Base-by-base conservation (phyloP, 2,329 filamentous ascomycete genomes). In the Curvularia hawaiiensis region DNA sequence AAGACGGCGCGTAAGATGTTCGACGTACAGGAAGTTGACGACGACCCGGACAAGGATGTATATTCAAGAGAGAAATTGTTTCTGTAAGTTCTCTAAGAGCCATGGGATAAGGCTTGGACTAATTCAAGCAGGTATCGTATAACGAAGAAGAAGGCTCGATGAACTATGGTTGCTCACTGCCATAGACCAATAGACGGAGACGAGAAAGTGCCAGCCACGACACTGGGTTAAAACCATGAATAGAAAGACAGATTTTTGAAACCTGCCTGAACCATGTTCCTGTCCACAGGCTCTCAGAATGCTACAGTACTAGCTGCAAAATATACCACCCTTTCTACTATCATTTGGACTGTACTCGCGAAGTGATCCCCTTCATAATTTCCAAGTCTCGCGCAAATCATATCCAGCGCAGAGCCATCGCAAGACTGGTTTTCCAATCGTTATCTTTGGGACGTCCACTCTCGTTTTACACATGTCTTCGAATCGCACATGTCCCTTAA, bases 1-100 rank as follows among this genome's bases (percentile, higher is more conserved):
- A 84, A 83, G 70, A 73, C 75, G 8, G 76, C 78, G 16, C 79
- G 74, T 64, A 84, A 83, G 68, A 72, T 76, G 65, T 82, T 84
- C 56, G 61, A 76, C 48, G 79, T 84, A 16, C 66, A 75, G 55
- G 77, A 79, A 51, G 76, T 84, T 8, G 67, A 73, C 22, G 81
- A 84, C 62, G 82, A 84, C 67, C 77, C 77, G 5, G 81, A 83
- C 53, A 76, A 74, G 59, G 74, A 73, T 40, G 65, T 72, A 2
- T 84, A 80, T 63, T 68, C 70, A 7, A 74, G 79, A 54, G 79
- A 84, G 64, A 82, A 79, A 44, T 72, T 84, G 14, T 81, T 78
- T 62, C 62, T 85, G 83, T 84, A 66, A 68, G 79, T 58, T 1
- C 2, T n/a, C 1, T 9, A 7, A 22, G 14, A 18, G 28, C 6